Evolutionary conservation across 2,329 filamentous ascomycete genomes (phyloP), one percentile per base, ranked within the genome.

Genomic region (Phyllosticta ampelicida): DNA sequence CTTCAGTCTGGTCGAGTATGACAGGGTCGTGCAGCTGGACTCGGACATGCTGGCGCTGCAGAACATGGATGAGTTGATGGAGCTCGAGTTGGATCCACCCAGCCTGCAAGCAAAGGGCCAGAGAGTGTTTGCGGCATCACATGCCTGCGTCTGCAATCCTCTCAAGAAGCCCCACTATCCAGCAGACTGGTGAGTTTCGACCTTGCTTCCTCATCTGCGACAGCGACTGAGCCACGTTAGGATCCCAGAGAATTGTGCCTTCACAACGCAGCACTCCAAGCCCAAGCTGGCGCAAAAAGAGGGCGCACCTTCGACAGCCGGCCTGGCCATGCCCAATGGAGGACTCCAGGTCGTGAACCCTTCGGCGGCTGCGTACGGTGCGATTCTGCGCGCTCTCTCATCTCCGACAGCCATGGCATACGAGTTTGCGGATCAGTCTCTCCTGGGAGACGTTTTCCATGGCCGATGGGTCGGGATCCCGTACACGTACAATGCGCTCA

Each of bases 21-120:
- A 85, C 23, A 82, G 90, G 48, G 82, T 95, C 30, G 87, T 95
- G 36, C 87, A 90, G 73, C 79, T 96, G 57, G 90, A 96, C 74
- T 87, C 86, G 67, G 90, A 96, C 74, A 95, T 95, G 90, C 75
- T 95, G 54, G 84, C 89, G 8, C 73, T 86, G 63, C 79, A 79
- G 66, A 95, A 95, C 73, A 95, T 96, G 88, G 90, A 95, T 70
- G 90, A 95, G 75, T 76, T 95, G 64, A 95, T 95, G 89, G 83
- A 89, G n/a, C 65, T 95, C 54, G 75, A 82, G 61, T 80, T 95
- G 51, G 88, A 92, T 71, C 67, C 75, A 19, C 75, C 81, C 0
- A 74, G 73, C 49, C 60, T 77, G 60, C 75, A 65, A 1, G 83
- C 79, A 10, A 75, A 74, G 18, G 83, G 86, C 20, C 69, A 78